Conservation (phyloP, 805 yeast genomes). For the Metschnikowia cubensis region DNA sequence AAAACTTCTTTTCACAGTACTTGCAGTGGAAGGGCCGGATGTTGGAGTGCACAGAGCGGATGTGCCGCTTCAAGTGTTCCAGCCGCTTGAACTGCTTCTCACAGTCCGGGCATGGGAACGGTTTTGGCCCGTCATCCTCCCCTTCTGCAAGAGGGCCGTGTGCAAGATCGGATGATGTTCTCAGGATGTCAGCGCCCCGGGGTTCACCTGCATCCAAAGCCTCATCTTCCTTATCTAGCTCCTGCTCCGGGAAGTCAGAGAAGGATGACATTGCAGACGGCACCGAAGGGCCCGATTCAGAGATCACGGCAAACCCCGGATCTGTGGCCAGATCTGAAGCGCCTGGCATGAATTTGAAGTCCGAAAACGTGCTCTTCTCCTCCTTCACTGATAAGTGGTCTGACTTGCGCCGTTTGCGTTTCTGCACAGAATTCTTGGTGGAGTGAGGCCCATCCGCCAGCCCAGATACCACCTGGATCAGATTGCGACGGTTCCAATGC, state of each 20-base stretch:
- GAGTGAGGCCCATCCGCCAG: neutral
- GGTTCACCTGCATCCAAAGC: neutral
- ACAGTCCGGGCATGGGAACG: constrained; percentile 41
- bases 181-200: neutral
- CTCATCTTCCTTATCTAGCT: neutral
- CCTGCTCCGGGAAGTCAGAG: neutral
- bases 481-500: constrained; percentile 15
- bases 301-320: constrained; percentile 2
- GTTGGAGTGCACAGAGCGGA: constrained; percentile 42
- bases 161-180: neutral
- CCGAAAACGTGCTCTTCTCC: constrained; percentile 6
- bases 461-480: constrained; percentile 12
- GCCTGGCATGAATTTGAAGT: neutral
- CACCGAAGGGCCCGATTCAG: neutral
- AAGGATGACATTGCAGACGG: neutral
- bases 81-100: constrained; percentile 41
- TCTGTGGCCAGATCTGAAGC: neutral
- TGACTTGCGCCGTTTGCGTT: constrained; percentile 15
- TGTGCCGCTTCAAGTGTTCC: constrained; percentile 42
- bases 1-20: constrained; percentile 42
- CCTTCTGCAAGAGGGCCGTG: neutral
- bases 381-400: neutral
- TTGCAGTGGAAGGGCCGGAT: constrained; percentile 44
- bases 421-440: constrained; percentile 7
- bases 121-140: constrained; percentile 17